Evolutionary conservation across 2,329 filamentous ascomycete genomes (phyloP).

Genomic region (Hypomyces rosellus): DNA sequence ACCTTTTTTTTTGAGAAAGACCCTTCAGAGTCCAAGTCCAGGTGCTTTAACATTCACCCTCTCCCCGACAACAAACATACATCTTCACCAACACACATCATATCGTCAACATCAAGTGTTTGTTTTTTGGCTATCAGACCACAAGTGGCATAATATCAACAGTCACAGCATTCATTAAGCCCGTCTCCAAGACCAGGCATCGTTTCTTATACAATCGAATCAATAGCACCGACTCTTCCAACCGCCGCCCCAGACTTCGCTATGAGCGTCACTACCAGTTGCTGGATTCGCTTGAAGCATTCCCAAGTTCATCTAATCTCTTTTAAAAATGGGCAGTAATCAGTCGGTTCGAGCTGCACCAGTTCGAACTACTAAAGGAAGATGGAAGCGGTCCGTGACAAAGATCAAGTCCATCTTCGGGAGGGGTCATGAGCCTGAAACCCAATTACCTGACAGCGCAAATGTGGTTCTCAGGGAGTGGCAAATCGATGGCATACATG

Average conservation of each 20-base stretch:
- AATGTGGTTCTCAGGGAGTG: neutral
- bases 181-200: too few relatives aligned
- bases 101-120: neutral
- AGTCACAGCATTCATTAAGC: neutral
- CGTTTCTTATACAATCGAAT: too few relatives aligned
- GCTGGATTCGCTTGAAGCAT: neutral
- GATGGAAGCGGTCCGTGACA: neutral
- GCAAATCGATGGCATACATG: too few relatives aligned
- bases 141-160: too few relatives aligned
- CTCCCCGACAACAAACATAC: too few relatives aligned
- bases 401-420: neutral
- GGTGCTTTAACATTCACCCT: too few relatives aligned
- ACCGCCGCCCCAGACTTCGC: slow-evolving; percentile 4
- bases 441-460: neutral
- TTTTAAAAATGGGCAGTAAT: slow-evolving; percentile 1
- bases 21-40: neutral
- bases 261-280: slow-evolving; percentile 10
- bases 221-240: too few relatives aligned
- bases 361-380: neutral
- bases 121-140: too few relatives aligned
- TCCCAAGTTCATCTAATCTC: neutral
- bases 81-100: neutral
- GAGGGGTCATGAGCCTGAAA: neutral
- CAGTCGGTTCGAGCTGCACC: neutral
- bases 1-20: neutral